Evolutionary conservation across 1,139 yeast species (phyloP), one percentile per base, ranked within the genome.

Genomic region (Saccharomyces hybrid): DNA sequence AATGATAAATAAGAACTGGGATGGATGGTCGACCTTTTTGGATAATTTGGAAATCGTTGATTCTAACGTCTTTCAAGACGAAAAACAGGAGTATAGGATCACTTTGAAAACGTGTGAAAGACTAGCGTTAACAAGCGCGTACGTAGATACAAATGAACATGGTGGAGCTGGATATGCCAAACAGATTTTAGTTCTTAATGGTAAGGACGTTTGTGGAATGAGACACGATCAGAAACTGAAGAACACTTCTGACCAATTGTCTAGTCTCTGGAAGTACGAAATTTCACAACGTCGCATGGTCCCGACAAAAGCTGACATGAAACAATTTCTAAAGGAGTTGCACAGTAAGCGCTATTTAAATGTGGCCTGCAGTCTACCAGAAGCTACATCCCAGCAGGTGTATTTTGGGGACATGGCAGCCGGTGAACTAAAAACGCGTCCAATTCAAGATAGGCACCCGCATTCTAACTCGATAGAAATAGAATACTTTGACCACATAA

Each of bases 21-120:
- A 73, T 27, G 86, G 84, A 0, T 82, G 88, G 86, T 70, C 72
- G 27, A 73, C 74, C 1, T 62, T 82, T 7, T 64, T 82, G 13
- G 70, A 73, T 7, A 77, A 73, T 79, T 14, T 72, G 50, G 51
- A 48, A 55, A 7, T 19, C 7, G 44, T 38, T 38, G 3, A 9
- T 38, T n/a, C 44, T 5, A 8, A 38, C 44, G 44, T 38, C 13
- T 38, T 38, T 6, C 44, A 13, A 4, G 44, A 38, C 5, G 44
- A 38, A 19, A 11, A 38, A 9, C 44, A 38, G 9, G 13, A 16
- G 23, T 38, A 38, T 38, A 38, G 11, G 23, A n/a, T 38, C 19
- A 38, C 44, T 2, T 9, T 38, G 5, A 13, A 38, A 19, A 38
- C 44, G 16, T 38, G 44, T 38, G 44, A 3, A 16, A 38, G 44